Evolutionary conservation across 768 basidiomycete genomes (phyloP).

Genomic region (Crucibulum laeve): DNA sequence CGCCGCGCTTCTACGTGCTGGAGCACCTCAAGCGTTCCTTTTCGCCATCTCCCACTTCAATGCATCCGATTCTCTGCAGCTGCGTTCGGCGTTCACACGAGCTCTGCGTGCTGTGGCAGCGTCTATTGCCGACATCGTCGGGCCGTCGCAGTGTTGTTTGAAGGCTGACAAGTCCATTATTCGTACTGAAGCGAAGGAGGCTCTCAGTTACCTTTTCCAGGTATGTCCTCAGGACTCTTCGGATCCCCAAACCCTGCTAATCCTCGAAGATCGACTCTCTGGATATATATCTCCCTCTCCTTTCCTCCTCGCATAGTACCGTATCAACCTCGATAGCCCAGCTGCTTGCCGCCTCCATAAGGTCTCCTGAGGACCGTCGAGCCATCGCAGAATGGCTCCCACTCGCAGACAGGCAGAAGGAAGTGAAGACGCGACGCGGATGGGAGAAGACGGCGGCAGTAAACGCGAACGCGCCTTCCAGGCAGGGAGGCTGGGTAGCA

Average conservation of each 20-base stretch:
- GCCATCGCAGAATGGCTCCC: conserved; percentile 63
- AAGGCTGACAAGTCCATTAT: conserved; percentile 36
- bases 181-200: conserved; percentile 47
- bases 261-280: conserved; percentile 50
- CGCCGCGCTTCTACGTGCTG: conserved; percentile 46
- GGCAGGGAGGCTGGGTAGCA: conserved; percentile 58
- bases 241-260: background rate
- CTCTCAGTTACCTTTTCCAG: conserved; percentile 58
- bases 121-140: conserved; percentile 63
- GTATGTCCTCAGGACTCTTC: conserved; percentile 25
- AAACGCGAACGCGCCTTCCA: conserved; percentile 30
- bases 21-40: conserved; percentile 58
- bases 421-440: conserved; percentile 56
- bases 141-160: conserved; percentile 68
- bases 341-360: conserved; percentile 49
- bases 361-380: conserved; percentile 43
- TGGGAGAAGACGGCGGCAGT: conserved; percentile 63
- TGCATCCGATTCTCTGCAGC: conserved; percentile 24
- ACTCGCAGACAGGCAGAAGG: conserved; percentile 46
- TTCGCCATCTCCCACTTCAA: conserved; percentile 52
- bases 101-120: conserved; percentile 56
- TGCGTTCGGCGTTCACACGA: conserved; percentile 59
- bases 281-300: conserved; percentile 64
- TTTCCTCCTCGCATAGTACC: conserved; percentile 40
- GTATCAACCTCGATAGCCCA: conserved; percentile 48